A percentile compares a stretch with the other conserved stretches of the same genome.
Conservation (phyloP, 495 filamentous ascomycete genomes). For the Aspergillus ellipticus region DNA sequence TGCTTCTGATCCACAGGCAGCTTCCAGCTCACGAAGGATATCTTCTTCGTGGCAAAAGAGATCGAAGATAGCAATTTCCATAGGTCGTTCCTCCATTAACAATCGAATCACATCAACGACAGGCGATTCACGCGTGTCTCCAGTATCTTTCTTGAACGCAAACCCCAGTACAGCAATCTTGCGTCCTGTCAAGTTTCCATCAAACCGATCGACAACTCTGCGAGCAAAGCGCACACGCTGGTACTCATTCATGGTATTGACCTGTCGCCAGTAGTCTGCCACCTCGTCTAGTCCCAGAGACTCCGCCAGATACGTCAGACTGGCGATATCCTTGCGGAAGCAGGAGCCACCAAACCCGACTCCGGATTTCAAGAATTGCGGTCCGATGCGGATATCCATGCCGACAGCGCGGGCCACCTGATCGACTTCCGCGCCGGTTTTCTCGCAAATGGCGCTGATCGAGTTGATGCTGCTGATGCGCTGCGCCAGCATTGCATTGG, state of each 20-base stretch:
- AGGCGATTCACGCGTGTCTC: constrained; percentile 70
- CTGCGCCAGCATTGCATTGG: constrained; percentile 79
- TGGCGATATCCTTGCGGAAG: constrained; percentile 80
- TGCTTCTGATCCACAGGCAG: constrained; percentile 3
- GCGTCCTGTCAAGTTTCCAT: constrained; percentile 65
- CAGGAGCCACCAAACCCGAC: constrained; percentile 80
- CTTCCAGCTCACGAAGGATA: constrained; percentile 38
- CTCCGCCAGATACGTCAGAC: constrained; percentile 69
- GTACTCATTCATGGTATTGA: constrained; percentile 74
- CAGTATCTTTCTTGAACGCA: constrained; percentile 80
- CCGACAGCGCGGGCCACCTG: constrained; percentile 70
- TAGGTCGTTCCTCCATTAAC: constrained; percentile 58
- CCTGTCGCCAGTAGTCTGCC: constrained; percentile 69
- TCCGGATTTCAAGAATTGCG: constrained; percentile 71
- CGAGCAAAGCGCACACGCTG: constrained; percentile 65
- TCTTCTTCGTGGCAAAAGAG: constrained; percentile 55
- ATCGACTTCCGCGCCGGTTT: constrained; percentile 69
- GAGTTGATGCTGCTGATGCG: constrained; percentile 83
- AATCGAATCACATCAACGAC: constrained; percentile 64
- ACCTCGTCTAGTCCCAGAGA: constrained; percentile 67
- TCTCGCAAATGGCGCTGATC: constrained; percentile 75
- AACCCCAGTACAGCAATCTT: constrained; percentile 73
- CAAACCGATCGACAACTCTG: constrained; percentile 61
- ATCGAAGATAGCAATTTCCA: constrained; percentile 71
- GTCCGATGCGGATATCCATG: constrained; percentile 66